These are phyloP conservation scores for Backusella tarrabulga DNA, from an alignment of 192 early-diverging fungal species.

Conservation along the genomic window DNA sequence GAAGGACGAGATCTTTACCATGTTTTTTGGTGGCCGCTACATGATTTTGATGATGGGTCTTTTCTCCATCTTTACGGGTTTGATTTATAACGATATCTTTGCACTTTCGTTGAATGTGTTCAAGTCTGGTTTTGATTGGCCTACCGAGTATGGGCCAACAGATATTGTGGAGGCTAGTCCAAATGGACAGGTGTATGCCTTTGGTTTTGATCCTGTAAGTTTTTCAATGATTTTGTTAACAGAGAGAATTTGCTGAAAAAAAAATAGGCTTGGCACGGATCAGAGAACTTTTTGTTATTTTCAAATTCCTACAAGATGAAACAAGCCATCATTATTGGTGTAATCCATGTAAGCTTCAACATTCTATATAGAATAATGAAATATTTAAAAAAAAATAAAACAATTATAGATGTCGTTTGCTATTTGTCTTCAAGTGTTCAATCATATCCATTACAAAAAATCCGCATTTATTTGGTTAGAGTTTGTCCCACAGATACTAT, in stretches of 20 bases:
- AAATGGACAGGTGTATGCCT: conserved; percentile 63
- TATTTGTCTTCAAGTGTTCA: conserved; percentile 84
- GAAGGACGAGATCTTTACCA: conserved; percentile 82
- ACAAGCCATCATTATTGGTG: conserved; percentile 93
- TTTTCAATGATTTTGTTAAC: not conserved
- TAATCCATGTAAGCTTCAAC: conserved; percentile 63
- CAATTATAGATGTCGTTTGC: conserved; percentile 80
- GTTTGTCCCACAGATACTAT: conserved; percentile 93
- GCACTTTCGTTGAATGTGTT: conserved; percentile 76
- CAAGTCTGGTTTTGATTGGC: conserved; percentile 80
- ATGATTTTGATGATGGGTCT: conserved; percentile 96
- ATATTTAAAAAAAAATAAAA: not conserved
- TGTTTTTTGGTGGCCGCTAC: conserved; percentile 95
- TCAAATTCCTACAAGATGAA: conserved; percentile 99
- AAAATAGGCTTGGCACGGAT: conserved; percentile 73
- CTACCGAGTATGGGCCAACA: conserved; percentile 53
- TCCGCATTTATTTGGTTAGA: conserved; percentile 78
- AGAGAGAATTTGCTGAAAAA: too few relatives aligned
- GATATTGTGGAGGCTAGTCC: conserved; percentile 60
- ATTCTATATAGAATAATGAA: not conserved
- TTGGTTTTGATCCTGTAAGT: conserved; percentile 84
- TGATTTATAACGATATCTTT: conserved; percentile 99
- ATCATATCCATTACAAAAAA: conserved; percentile 88
- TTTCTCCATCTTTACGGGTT: conserved; percentile 95
- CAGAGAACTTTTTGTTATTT: conserved; percentile 93